These are phyloP conservation scores for Globisporangium mamillatum DNA, from an alignment of 352 stramenopile species.

Conservation along the genomic window DNA sequence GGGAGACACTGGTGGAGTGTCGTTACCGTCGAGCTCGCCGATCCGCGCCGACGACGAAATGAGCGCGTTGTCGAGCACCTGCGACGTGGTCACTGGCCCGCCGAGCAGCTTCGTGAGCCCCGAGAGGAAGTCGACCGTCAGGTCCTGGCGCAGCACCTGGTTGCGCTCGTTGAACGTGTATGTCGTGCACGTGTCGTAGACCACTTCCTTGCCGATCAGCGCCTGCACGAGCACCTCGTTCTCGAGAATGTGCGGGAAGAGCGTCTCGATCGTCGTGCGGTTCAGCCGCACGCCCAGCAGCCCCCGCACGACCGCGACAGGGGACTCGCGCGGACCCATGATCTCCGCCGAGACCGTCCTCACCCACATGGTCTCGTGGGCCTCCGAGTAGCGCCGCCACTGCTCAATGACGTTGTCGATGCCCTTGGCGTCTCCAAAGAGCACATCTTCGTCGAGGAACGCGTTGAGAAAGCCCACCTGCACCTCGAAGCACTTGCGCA, in stretches of 20 bases:
- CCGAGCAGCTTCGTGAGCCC: slow-evolving; percentile 38
- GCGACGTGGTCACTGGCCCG: slow-evolving; percentile 25
- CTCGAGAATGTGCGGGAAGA: slow-evolving; percentile 60
- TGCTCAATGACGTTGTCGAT: slow-evolving; percentile 48
- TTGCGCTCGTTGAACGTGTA: slow-evolving; percentile 52
- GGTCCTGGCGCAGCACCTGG: slow-evolving; percentile 53
- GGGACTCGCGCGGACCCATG: slow-evolving; percentile 38
- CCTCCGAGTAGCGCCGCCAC: slow-evolving; percentile 58
- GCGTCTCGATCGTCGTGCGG: slow-evolving; percentile 51
- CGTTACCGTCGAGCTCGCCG: slow-evolving; percentile 10
- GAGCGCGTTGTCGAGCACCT: slow-evolving; percentile 31
- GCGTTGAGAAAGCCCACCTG: slow-evolving; percentile 46
- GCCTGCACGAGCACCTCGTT: slow-evolving; percentile 56
- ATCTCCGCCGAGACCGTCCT: slow-evolving; percentile 33
- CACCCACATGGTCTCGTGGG: slow-evolving; percentile 45
- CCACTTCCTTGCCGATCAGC: slow-evolving; percentile 47
- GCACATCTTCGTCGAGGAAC: slow-evolving; percentile 48
- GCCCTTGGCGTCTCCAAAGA: slow-evolving; percentile 35
- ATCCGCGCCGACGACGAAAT: slow-evolving; percentile 29
- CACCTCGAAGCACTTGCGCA: slow-evolving; percentile 46
- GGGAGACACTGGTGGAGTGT: not conserved
- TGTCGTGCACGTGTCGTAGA: slow-evolving; percentile 52
- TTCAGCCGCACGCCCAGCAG: slow-evolving; percentile 44
- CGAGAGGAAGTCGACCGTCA: slow-evolving; percentile 54
- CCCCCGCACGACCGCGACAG: slow-evolving; percentile 48